Conservation (phyloP, 257 asterid species). For the Gentiana dahurica region DNA sequence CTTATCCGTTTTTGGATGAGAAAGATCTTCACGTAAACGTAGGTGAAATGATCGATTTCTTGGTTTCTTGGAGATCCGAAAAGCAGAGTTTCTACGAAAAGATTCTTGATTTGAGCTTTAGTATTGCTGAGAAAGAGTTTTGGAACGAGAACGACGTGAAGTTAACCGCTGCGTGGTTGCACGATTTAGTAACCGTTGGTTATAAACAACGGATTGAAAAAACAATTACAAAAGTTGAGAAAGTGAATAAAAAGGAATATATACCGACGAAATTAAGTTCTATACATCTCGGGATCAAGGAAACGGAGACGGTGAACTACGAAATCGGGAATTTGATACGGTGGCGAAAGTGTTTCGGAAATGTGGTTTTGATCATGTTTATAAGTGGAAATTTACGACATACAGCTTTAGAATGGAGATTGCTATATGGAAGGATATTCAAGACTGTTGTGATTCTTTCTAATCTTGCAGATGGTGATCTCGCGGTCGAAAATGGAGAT, state of each 20-base stretch:
- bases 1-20: constrained; percentile 76
- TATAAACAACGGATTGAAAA: constrained; percentile 73
- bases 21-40: constrained; percentile 81
- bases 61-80: constrained; percentile 61
- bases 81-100: constrained; percentile 62
- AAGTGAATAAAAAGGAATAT: constrained; percentile 63
- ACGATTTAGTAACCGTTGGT: constrained; percentile 68
- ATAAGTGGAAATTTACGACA: constrained; percentile 69
- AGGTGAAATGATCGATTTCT: constrained; percentile 57
- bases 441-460: constrained; percentile 77
- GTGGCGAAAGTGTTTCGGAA: constrained; percentile 82
- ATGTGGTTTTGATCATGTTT: constrained; percentile 70
- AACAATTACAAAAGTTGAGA: constrained; percentile 49
- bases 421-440: constrained; percentile 76
- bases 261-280: constrained; percentile 71
- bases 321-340: constrained; percentile 70
- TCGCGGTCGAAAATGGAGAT: constrained; percentile 61
- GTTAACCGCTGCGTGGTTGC: constrained; percentile 85
- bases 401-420: constrained; percentile 86
- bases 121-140: constrained; percentile 87
- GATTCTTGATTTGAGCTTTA: constrained; percentile 64
- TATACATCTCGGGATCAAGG: constrained; percentile 80
- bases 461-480: constrained; percentile 47
- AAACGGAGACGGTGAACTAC: constrained; percentile 63
- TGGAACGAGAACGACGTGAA: constrained; percentile 70